Evolutionary conservation across 768 basidiomycete genomes (phyloP).

Genomic region (Porphyrellus cyaneotinctus): DNA sequence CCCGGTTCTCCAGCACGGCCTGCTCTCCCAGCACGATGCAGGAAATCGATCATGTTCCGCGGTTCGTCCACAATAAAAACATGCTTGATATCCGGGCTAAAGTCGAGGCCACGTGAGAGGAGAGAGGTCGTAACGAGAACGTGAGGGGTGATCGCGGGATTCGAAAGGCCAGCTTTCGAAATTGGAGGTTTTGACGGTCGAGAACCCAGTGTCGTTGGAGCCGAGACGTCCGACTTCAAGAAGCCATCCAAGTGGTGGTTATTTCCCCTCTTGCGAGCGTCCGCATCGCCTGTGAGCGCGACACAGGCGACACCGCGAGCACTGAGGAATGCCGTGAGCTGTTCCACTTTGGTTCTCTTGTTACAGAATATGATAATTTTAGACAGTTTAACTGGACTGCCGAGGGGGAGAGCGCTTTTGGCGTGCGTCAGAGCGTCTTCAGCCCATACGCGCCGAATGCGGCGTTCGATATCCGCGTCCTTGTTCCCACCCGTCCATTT

Average conservation of each 20-base stretch:
- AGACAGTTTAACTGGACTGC: slow-evolving; percentile 38
- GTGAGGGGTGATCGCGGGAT: slow-evolving; percentile 42
- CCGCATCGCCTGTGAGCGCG: slow-evolving; percentile 61
- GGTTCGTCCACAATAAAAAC: slow-evolving; percentile 89
- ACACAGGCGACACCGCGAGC: slow-evolving; percentile 59
- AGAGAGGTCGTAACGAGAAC: slow-evolving; percentile 88
- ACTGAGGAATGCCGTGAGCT: slow-evolving; percentile 54
- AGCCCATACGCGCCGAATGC: slow-evolving; percentile 71
- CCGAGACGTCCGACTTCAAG: slow-evolving; percentile 35
- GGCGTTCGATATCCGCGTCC: slow-evolving; percentile 72
- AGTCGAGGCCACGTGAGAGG: slow-evolving; percentile 87
- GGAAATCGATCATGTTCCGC: slow-evolving; percentile 84
- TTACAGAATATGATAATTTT: slow-evolving; percentile 86
- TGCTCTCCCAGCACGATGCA: slow-evolving; percentile 85
- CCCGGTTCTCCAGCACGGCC: slow-evolving; percentile 71
- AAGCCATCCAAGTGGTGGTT: slow-evolving; percentile 80
- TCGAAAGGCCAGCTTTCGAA: slow-evolving; percentile 15
- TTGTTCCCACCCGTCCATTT: slow-evolving; percentile 78
- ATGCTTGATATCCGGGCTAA: slow-evolving; percentile 69
- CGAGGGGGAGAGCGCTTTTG: slow-evolving; percentile 19
- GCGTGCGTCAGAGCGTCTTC: slow-evolving; percentile 46
- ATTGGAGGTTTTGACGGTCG: not conserved
- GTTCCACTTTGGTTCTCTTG: slow-evolving; percentile 61
- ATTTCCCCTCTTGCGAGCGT: slow-evolving; percentile 56
- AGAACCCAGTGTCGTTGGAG: not conserved